Evolutionary conservation across 768 basidiomycete species (phyloP), one percentile per base, ranked within the genome.

Genomic region (Gymnopilus dilepis): DNA sequence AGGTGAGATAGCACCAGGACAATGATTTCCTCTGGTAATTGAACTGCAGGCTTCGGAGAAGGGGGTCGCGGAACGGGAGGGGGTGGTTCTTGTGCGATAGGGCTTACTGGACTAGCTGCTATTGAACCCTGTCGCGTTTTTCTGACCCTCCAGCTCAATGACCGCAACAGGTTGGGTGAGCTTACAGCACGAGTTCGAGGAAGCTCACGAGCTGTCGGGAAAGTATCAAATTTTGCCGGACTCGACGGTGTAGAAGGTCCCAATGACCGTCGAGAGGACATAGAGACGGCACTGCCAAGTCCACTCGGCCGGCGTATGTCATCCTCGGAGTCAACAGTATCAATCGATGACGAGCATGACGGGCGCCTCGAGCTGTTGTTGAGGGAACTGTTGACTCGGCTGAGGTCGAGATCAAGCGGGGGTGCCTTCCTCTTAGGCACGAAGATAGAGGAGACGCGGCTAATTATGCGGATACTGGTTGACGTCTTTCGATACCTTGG

Each of bases 231-330:
- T 17, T 28, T 28, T 12, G 52, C 17, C 15, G 45, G 33, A 19
- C 31, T 56, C 28, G 67, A 66, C 52, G 73, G 73, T 0, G 78
- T 74, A 13, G 79, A 76, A 7, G 74, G 74, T 2, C 78, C 78
- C 24, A 78, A 59, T 8, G 79, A 77, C 8, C 69, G 70, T 33
- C 74, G 71, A 5, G 78, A 79, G 0, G 68, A 69, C 17, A 79
- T 65, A 2, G 80, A 78, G 0, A 70, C 73, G 6, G 77, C 70
- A 31, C 78, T 74, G 22, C 81, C 81, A 12, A 82, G 67, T 5
- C 80, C 81, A 65, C 81, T 82, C 6, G 81, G 81, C 43, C 78
- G 65, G 26, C 81, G 78, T 55, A 82, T 82, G 31, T 82, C 80
- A 48, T 80, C 78, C 37, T 72, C 71, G 5, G 71, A 71, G 21